Base-by-base conservation (phyloP, 2,329 filamentous ascomycete species). In the Cyclaneusma minus region DNA sequence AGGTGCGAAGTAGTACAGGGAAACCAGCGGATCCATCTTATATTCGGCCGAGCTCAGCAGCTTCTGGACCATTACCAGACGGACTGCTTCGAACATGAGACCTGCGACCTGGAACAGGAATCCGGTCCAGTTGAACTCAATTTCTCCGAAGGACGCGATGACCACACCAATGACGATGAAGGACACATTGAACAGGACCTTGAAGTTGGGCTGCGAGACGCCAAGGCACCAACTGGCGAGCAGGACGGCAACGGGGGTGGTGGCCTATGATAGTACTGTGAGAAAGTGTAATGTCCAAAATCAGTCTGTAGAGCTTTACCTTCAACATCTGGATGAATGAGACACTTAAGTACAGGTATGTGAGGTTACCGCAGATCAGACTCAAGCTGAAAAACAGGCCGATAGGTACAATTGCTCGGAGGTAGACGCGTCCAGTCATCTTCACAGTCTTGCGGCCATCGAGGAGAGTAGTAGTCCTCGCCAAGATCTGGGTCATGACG, bases 241-340 rank as follows among this genome's bases (percentile, higher is more conserved):
- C 20, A 98, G 71, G 27, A 95, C 85, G 28, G 84, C 85, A 32
- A 95, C 85, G 10, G 89, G 89, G 16, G 82, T 95, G 22, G 84
- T 94, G 39, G 89, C 89, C 81, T 85, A 37, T 21, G n/a, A n/a
- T n/a, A n/a, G 24, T 13, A 13, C 13, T 24, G 26, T 38, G 22
- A 43, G 35, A 21, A 22, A 12, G 16, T 23, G 7, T 25, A 40
- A 16, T 13, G 12, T 9, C 18, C 6, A 6, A 13, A 8, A 11
- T 11, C 13, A 23, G 13, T 5, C n/a, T 18, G 13, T 9, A 37
- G 9, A 12, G n/a, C 37, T 42, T n/a, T 35, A 83, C 78, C 79
- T 95, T 95, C 54, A 95, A 74, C 87, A 95, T 95, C 64, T 95
- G 87, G 47, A 95, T 95, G 55, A 95, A 95, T 33, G 87, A 80